Evolutionary conservation across 257 asterid species (phyloP).

Genomic region (Jacaranda mimosifolia): DNA sequence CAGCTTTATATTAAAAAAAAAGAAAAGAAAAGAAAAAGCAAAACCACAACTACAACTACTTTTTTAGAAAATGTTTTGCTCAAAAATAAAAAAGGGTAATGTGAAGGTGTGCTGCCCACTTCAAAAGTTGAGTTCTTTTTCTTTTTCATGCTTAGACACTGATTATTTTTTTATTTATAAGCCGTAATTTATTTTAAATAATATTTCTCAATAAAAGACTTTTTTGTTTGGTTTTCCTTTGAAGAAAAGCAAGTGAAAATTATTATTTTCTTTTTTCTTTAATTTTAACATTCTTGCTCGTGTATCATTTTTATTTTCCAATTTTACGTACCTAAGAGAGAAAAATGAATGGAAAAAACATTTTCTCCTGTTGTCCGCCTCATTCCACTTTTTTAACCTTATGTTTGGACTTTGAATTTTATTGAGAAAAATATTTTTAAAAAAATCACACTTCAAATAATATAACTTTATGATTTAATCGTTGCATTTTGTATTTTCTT

Average conservation of each 20-base stretch:
- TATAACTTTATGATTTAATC: too few species aligned
- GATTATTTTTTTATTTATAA: background rate
- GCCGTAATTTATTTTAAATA: background rate
- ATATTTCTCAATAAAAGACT: background rate
- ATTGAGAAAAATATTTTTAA: too few species aligned
- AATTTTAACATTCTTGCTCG: background rate
- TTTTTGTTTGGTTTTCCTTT: background rate
- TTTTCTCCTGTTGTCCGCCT: background rate
- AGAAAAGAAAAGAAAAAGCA: too few species aligned
- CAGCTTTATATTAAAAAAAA: background rate
- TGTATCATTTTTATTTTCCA: background rate
- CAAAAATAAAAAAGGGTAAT: background rate
- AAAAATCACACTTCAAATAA: too few species aligned
- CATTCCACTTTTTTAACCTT: background rate
- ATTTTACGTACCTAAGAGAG: background rate
- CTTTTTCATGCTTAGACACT: too few species aligned
- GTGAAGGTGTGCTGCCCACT: conserved; percentile 38
- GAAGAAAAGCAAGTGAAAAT: background rate
- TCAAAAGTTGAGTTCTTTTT: background rate
- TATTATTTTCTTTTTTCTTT: too few species aligned
- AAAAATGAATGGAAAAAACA: background rate
- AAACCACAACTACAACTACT: too few species aligned
- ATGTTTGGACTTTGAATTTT: background rate
- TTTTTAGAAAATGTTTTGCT: too few species aligned
- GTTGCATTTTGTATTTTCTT: too few species aligned